Conservation (phyloP, 441 rosid genomes). For the Croton setiger region DNA sequence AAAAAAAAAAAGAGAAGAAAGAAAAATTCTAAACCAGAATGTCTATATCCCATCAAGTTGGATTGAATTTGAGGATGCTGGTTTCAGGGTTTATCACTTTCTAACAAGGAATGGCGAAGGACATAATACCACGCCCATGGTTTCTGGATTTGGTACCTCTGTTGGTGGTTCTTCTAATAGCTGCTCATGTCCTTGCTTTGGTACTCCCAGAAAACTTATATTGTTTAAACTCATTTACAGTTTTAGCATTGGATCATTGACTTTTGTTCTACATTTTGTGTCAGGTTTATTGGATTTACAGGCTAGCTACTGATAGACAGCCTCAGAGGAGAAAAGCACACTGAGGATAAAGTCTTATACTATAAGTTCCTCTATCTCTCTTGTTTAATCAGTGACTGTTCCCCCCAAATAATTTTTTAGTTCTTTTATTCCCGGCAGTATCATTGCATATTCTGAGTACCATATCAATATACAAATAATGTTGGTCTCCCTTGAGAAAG, state of each 20-base stretch:
- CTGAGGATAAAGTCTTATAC: conserved; percentile 35
- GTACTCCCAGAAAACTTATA: conserved; percentile 28
- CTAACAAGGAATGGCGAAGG: conserved; percentile 43
- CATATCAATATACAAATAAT: background rate
- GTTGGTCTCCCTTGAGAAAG: background rate
- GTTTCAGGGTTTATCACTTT: conserved; percentile 11
- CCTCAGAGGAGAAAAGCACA: conserved; percentile 77
- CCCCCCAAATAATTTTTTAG: background rate
- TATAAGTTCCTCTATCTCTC: background rate
- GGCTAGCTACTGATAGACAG: conserved; percentile 72
- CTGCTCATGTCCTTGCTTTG: conserved; percentile 81
- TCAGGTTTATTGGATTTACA: conserved; percentile 89
- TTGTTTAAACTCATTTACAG: background rate
- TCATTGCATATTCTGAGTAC: background rate
- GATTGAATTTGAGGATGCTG: conserved; percentile 13
- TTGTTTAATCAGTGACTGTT: background rate
- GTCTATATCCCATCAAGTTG: background rate
- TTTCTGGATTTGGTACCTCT: conserved; percentile 63
- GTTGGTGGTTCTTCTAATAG: conserved; percentile 59
- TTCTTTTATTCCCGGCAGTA: background rate
- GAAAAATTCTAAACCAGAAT: background rate
- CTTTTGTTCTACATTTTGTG: conserved; percentile 10
- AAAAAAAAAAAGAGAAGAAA: too few species aligned
- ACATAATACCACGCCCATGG: conserved; percentile 51
- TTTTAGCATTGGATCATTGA: conserved; percentile 7